phyloP scores from a whole-genome alignment of 305 asterid species.

The Euphrasia arctica region DNA sequence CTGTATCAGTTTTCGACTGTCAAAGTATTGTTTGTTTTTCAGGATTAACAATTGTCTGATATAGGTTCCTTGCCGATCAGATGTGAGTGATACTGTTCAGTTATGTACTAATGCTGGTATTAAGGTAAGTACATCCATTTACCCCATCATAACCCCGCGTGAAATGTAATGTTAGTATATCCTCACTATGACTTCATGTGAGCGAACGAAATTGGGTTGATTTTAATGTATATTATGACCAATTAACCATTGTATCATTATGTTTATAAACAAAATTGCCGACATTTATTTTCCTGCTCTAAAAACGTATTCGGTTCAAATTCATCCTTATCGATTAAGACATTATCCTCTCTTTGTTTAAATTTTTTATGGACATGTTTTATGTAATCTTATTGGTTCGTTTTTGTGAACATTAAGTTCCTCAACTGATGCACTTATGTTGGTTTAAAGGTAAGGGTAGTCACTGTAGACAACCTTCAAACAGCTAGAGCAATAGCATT shows the following conservation, averaged over 20 bases:
- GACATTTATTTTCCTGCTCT: neutral
- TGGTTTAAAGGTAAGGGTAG: conserved; percentile 83
- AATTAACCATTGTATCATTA: neutral
- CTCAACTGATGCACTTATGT: conserved; percentile 7
- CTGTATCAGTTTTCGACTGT: conserved; percentile 1
- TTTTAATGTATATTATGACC: neutral
- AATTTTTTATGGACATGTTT: conserved; percentile 2
- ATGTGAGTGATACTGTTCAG: conserved; percentile 80
- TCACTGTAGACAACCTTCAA: conserved; percentile 89
- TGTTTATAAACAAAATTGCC: neutral
- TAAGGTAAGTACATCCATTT: conserved; percentile 48
- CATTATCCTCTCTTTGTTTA: neutral
- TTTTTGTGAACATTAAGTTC: conserved; percentile 10
- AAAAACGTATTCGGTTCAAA: neutral
- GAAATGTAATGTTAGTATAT: neutral
- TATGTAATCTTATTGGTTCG: neutral
- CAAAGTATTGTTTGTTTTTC: conserved; percentile 20
- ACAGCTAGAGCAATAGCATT: conserved; percentile 92
- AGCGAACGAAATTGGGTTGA: neutral
- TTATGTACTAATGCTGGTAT: conserved; percentile 81
- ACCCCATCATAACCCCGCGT: neutral
- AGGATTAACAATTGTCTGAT: conserved; percentile 18
- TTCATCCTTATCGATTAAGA: neutral
- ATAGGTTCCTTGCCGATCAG: conserved; percentile 95
- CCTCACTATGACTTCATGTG: neutral